phyloP scores from a whole-genome alignment of 2,329 filamentous ascomycete genomes.

The Colletotrichum sp. region DNA sequence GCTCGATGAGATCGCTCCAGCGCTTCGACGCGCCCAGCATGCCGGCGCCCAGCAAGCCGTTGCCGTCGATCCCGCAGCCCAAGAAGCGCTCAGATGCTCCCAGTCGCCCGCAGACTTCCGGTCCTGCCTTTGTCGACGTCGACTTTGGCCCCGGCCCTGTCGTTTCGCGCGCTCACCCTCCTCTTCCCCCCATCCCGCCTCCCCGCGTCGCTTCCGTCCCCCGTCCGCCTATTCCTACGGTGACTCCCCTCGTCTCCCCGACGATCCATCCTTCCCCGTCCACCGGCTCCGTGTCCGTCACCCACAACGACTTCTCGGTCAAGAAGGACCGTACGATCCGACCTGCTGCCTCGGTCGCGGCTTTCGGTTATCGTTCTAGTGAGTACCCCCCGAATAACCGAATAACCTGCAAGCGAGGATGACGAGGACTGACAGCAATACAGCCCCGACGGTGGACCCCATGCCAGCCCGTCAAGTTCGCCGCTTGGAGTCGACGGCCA shows the following conservation, averaged over 20 bases:
- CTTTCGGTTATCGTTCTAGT: background rate
- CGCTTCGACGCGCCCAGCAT: background rate
- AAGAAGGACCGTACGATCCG: constrained; percentile 6
- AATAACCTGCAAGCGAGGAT: background rate
- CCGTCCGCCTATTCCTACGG: background rate
- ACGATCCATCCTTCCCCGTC: background rate
- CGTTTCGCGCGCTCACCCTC: background rate
- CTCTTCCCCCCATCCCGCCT: background rate
- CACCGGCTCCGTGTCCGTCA: background rate
- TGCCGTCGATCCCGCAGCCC: background rate
- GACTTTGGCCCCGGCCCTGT: background rate
- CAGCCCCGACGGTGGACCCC: background rate
- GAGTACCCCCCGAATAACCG: background rate
- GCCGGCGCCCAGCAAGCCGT: constrained; percentile 12
- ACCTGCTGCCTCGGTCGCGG: background rate
- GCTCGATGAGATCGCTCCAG: background rate
- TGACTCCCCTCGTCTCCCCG: background rate
- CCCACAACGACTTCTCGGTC: constrained; percentile 3
- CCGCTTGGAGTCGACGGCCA: background rate
- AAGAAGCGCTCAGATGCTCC: background rate
- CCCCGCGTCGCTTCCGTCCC: background rate
- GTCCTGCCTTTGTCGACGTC: background rate
- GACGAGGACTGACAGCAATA: background rate
- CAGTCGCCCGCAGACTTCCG: background rate
- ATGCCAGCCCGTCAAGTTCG: background rate